These are phyloP conservation scores for Vigna radiata DNA, from an alignment of 306 rosid genomes.

Conservation along the genomic window DNA sequence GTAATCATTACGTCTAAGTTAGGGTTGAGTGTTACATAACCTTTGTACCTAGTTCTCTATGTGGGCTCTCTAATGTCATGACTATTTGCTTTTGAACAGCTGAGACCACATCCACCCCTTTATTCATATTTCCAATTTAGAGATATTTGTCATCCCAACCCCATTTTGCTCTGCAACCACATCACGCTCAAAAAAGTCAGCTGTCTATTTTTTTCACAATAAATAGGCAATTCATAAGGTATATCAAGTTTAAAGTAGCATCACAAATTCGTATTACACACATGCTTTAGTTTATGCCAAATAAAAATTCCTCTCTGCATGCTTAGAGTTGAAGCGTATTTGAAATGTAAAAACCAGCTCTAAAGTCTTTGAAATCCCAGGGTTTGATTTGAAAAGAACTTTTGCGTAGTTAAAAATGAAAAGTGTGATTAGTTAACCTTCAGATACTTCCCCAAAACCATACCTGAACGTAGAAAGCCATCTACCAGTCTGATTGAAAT, in stretches of 20 bases:
- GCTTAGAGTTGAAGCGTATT: constrained; percentile 23
- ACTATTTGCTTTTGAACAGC: constrained; percentile 49
- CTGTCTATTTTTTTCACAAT: not conserved
- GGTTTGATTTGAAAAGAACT: not conserved
- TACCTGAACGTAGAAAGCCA: constrained; percentile 87
- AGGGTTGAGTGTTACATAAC: too few relatives aligned
- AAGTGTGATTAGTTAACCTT: constrained; percentile 10
- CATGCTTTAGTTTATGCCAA: not conserved
- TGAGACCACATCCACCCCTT: constrained; percentile 83
- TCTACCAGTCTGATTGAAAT: constrained; percentile 68
- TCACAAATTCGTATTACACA: not conserved
- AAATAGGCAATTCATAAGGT: not conserved
- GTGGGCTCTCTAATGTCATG: constrained; percentile 64
- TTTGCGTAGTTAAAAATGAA: not conserved
- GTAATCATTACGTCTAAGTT: too few relatives aligned
- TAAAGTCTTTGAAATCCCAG: not conserved
- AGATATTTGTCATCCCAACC: constrained; percentile 84
- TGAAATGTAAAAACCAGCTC: constrained; percentile 14
- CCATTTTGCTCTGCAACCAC: constrained; percentile 84
- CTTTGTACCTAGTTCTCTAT: not conserved
- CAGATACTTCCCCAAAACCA: constrained; percentile 33
- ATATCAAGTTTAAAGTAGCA: not conserved
- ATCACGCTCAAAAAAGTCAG: constrained; percentile 27
- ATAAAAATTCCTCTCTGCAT: not conserved
- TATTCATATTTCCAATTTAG: constrained; percentile 81